Conservation (phyloP, 441 rosid genomes). For the Pelargonium myrrhifolium region DNA sequence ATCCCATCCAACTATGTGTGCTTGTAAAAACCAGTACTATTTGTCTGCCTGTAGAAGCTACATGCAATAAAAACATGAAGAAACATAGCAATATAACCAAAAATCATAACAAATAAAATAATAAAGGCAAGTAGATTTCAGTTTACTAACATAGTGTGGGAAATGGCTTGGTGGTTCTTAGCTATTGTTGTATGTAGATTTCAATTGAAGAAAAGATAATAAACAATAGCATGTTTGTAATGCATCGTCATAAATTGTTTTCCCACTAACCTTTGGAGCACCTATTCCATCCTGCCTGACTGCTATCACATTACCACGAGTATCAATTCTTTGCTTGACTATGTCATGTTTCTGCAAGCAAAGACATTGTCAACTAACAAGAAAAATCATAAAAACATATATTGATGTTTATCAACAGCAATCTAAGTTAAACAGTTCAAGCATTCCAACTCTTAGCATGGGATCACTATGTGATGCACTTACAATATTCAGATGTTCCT, state of each 20-base stretch:
- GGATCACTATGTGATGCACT: slow-evolving; percentile 16
- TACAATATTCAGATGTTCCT: slow-evolving; percentile 92
- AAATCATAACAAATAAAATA: background rate
- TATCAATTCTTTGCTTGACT: slow-evolving; percentile 41
- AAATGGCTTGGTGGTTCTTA: no score
- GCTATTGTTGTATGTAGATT: no score
- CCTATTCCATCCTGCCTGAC: slow-evolving; percentile 46
- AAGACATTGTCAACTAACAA: background rate
- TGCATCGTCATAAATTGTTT: background rate
- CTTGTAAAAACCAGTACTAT: background rate
- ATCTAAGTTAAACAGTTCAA: background rate
- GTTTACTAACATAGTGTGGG: no score
- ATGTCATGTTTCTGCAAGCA: slow-evolving; percentile 44
- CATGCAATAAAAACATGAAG: background rate
- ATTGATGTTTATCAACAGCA: background rate
- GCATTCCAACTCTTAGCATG: background rate
- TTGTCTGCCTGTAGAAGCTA: background rate
- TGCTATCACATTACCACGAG: slow-evolving; percentile 43
- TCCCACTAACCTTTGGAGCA: slow-evolving; percentile 39
- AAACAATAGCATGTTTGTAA: background rate
- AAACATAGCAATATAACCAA: background rate
- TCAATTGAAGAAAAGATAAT: background rate
- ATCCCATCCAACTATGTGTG: background rate
- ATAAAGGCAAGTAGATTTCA: background rate
- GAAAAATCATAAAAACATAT: background rate